Percentiles rank a stretch among this genome's conserved stretches.
Conservation (phyloP, 306 rosid species). For the Medicago truncatula region MtrunA17r5.0-ANR NC_053044.1:7210001-7210500, state of each 20-base stretch:
- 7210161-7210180: not conserved
- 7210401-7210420: no score
- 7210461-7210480: no score
- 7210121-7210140: not conserved
- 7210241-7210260: not conserved
- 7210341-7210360: constrained; percentile 27
- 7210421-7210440: no score
- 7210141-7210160: not conserved
- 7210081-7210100: no score
- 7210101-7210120: no score
- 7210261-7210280: not conserved
- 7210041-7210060: no score
- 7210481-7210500: no score
- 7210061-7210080: no score
- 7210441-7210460: no score
- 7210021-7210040: no score
- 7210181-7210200: not conserved
- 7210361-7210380: constrained; percentile 1
- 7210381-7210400: no score
- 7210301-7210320: constrained; percentile 17
- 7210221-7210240: not conserved
- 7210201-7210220: not conserved
- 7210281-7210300: constrained; percentile 16
- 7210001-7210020: no score
- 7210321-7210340: constrained; percentile 43